Base-by-base conservation (phyloP, 2,329 filamentous ascomycete species). In the Curvularia lunata region DNA sequence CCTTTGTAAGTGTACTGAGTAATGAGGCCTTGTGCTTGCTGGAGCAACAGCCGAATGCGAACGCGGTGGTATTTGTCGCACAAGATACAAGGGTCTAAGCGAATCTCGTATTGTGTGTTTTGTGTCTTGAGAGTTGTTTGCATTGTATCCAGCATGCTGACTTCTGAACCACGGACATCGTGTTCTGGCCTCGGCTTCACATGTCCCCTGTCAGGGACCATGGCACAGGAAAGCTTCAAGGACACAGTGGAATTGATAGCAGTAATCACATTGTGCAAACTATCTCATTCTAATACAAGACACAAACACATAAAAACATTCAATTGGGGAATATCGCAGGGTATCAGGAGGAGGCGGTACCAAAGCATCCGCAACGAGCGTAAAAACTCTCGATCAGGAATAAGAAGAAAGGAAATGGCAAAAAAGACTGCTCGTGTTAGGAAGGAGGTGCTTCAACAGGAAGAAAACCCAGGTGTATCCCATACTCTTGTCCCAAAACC, bases 271-370 rank as follows among this genome's bases (percentile, higher is more conserved):
- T 13, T 3, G 10, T 3, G 16, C 12, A 16, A 42, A 25, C 13
- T 37, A 37, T 37, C 32, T 42, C 12, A 42, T 25, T 42, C 40
- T 25, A 25, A 16, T 42, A 1, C 19, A 25, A 42, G 18, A 13
- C 32, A 28, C 21, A 45, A 27, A 18, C 5, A 45, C 8, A 18
- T 28, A 45, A 18, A 28, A 6, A 9, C 7, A 10, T 45, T n/a
- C 12, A 45, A 18, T 27, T n/a, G 42, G 41, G 42, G 42, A 45
- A 45, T 45, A 50, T 45, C 23, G 48, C 47, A 37, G 54, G 54
- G 54, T 56, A 56, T 56, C 54, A 52, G 30, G 40, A 30, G 27
- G 46, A 45, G 47, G 47, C 23, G 27, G 27, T 25, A 45, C 30
- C 40, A 55, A 27, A 52, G 43, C 34, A 5, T 32, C 27, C 30